These are phyloP conservation scores for Venturia pyrina DNA, from an alignment of 2,329 filamentous ascomycete species.

Conservation along the genomic window DNA sequence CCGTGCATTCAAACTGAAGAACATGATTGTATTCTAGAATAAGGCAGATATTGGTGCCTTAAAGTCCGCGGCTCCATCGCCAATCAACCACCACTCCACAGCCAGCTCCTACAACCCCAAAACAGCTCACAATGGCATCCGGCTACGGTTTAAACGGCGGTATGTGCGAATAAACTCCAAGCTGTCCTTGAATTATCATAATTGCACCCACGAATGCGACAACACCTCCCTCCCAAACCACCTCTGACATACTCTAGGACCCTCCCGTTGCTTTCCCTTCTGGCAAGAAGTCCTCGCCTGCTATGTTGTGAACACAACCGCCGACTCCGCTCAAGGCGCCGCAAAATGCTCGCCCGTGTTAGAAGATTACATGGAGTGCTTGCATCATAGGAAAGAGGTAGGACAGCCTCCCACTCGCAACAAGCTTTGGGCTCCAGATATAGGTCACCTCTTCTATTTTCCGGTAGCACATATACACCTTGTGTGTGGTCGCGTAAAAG, in stretches of 20 bases:
- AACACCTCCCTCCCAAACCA: not conserved
- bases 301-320: slow-evolving; percentile 86
- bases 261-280: slow-evolving; percentile 90
- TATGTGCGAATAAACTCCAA: slow-evolving; percentile 33
- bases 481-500: not conserved
- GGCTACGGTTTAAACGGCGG: slow-evolving; percentile 75
- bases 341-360: slow-evolving; percentile 76
- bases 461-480: not conserved
- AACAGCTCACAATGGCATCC: slow-evolving; percentile 55
- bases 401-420: slow-evolving; percentile 4
- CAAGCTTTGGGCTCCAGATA: not conserved
- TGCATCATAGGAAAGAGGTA: slow-evolving; percentile 99
- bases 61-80: not conserved
- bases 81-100: not conserved
- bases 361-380: slow-evolving; percentile 97
- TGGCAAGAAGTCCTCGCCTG: slow-evolving; percentile 99
- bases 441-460: not conserved
- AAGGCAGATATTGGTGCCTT: not conserved
- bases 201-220: not conserved
- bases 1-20: too few species aligned
- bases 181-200: not conserved
- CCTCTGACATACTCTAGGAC: slow-evolving; percentile 35
- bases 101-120: not conserved
- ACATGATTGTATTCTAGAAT: too few species aligned
- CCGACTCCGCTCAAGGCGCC: slow-evolving; percentile 59